Base-by-base conservation (phyloP, 1,284 basidiomycete genomes). In the Ganoderma boninense region DNA sequence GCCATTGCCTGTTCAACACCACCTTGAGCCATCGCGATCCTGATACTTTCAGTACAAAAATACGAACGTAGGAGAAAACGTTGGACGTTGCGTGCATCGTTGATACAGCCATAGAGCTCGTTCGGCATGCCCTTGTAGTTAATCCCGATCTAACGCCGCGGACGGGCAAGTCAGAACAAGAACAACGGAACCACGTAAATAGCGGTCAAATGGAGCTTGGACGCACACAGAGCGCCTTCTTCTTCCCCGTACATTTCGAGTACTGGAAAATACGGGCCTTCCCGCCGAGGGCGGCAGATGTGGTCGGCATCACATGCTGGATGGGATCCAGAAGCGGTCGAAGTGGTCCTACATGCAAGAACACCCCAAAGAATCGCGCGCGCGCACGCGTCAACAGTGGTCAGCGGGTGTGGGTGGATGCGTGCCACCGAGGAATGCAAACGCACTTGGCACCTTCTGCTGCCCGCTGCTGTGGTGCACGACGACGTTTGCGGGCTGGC, bases 41-140 rank as follows among this genome's bases (percentile, higher is more conserved):
- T 26, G 26, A 29, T 29, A 29, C 2, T 29, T 29, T 29, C 26
- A 2, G 2, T 29, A 29, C 26, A 29, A 29, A 29, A 29, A 29
- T 29, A 43, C 91, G 70, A 72, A 94, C 93, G 82, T 62, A 88
- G 88, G 40, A 96, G 83, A 83, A 95, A 96, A 16, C 85, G 80
- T 65, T 87, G 85, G 61, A 97, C 87, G 73, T 92, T 91, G 73
- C 83, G 85, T 13, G 92, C 93, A 78, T 97, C 96, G 76, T 97
- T 97, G 76, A 96, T 87, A 75, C 96, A 97, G 5, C 95, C 95
- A 1, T 84, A 82, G 10, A 97, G 85, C 73, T 88, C 88, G 66
- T 89, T 86, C 0, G 77, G 75, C 69, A 89, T 87, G 0, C 94
- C 92, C 14, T 77, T 78, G 77, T 97, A 97, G 80, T 96, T 96